Base-by-base conservation (phyloP, 306 rosid genomes). In the Sicyos baderoa region DNA sequence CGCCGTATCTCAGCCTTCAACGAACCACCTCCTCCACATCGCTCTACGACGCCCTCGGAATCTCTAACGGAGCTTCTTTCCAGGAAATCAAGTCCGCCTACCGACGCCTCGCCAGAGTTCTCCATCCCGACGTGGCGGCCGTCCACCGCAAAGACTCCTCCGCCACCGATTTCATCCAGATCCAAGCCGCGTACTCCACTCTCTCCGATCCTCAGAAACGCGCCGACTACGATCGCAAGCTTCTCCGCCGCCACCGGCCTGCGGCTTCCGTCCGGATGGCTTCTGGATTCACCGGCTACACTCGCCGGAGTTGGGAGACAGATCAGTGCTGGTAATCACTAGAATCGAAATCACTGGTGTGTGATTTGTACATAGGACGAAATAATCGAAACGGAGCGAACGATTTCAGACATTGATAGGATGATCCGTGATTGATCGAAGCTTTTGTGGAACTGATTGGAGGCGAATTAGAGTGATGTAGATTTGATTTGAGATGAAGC, bases 241-340 rank as follows among this genome's bases (percentile, higher is more conserved):
- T 75, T 0, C 63, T 85, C 69, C 83, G 78, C 13, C 80, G 81
- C 44, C 75, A 15, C 25, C 89, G 81, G 57, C 97, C 94, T 61
- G 19, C 83, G 75, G 61, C 66, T 23, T 56, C 75, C 0, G 27
- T 7, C 1, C 29, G 90, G 10, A 45, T 55, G 73, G 66, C 72
- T 10, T 62, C 87, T 3, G 59, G 73, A 16, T 83, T 71, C 3
- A 77, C 96, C 19, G 83, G 96, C 22, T 88, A 85, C 75, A 47
- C 83, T 17, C 37, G 89, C 22, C 86, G 91, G 80, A 92, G 79
- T 44, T 92, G 97, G 97, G 97, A 92, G 86, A 87, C 97, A 15
- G 97, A 92, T 42, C 97, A 92, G 97, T 92, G 97, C 81, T 92
- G 96, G 97, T 92, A 86, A n/a, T n/a, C n/a, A n/a, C n/a, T n/a